A percentile compares a stretch with the other conserved stretches of the same genome.
Conservation (phyloP, 2,329 filamentous ascomycete species). For the Fusarium secorum region DNA sequence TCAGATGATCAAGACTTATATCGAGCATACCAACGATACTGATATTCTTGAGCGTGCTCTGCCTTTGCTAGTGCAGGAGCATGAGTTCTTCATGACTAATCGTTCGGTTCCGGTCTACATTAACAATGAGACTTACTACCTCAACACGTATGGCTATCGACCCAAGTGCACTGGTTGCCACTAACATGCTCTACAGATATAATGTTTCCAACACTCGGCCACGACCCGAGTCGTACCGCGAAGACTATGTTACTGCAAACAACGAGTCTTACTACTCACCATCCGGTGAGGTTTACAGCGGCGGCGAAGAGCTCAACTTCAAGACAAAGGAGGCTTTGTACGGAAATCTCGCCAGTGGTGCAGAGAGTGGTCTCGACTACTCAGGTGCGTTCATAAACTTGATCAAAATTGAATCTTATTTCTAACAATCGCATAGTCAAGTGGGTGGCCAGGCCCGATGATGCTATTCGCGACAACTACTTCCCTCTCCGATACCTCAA, state of each 20-base stretch:
- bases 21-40: conserved; percentile 71
- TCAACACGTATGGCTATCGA: conserved; percentile 59
- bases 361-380: conserved; percentile 74
- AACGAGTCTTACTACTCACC: conserved; percentile 69
- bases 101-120: conserved; percentile 62
- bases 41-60: conserved; percentile 66
- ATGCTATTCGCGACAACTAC: conserved; percentile 66
- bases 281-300: conserved; percentile 66
- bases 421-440: conserved; percentile 49
- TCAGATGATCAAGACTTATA: conserved; percentile 71
- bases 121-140: conserved; percentile 57
- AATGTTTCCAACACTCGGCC: conserved; percentile 70
- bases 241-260: conserved; percentile 71
- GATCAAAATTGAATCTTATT: rapidly evolving
- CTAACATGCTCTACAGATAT: conserved; percentile 52
- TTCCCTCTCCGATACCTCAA: conserved; percentile 73
- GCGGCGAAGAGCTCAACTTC: conserved; percentile 58
- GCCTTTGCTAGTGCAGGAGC: conserved; percentile 69
- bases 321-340: conserved; percentile 63
- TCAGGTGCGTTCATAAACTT: conserved; percentile 27
- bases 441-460: conserved; percentile 64
- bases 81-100: conserved; percentile 69
- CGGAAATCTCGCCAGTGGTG: conserved; percentile 68
- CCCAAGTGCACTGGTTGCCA: background rate
- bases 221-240: conserved; percentile 71